Base-by-base conservation (phyloP, 495 filamentous ascomycete genomes). In the Aspergillus bertholletiae region DNA sequence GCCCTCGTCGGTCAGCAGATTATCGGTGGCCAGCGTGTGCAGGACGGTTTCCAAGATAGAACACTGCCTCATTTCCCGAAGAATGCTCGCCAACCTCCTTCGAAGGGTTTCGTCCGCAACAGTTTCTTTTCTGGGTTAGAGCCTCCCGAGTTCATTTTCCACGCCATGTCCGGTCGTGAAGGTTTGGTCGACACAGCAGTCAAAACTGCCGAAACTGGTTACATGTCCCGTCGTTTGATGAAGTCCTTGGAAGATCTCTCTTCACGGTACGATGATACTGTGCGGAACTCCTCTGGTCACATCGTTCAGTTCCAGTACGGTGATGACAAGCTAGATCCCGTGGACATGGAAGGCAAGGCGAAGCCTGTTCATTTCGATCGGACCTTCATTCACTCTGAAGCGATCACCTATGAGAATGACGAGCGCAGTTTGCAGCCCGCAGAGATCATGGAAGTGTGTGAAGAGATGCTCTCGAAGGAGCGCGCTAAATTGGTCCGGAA, bases 161-260 rank as follows among this genome's bases (percentile, higher is more conserved):
- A 98, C 79, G 94, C 94, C 55, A 96, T 97, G 75, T 94, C 90
- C 39, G 94, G 94, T 66, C 88, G 94, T 84, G 94, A 96, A 84
- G 94, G 94, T 82, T 76, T 98, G 57, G 92, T 98, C 61, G 94
- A 98, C 83, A 98, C 94, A n/a, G 94, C 94, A 28, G 94, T 98
- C 73, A 98, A 98, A 76, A 98, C 94, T 15, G 94, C 94, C 24
- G 94, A 98, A 71, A 98, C 94, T 5, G 94, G 94, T 50, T 98
- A 98, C 74, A 98, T 98, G 95, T 97, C 92, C 55, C 85, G 94
- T 74, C 87, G 94, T 39, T 70, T 98, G 69, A 97, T 98, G 94
- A 98, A 98, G 73, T 94, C 89, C 0, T 77, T 98, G 32, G 94
- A 98, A 65, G 94, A 98, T 80, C 76, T 97, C 7, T 94, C 90